Conservation (phyloP, 495 filamentous ascomycete species). For the Usnea hakonensis region DNA sequence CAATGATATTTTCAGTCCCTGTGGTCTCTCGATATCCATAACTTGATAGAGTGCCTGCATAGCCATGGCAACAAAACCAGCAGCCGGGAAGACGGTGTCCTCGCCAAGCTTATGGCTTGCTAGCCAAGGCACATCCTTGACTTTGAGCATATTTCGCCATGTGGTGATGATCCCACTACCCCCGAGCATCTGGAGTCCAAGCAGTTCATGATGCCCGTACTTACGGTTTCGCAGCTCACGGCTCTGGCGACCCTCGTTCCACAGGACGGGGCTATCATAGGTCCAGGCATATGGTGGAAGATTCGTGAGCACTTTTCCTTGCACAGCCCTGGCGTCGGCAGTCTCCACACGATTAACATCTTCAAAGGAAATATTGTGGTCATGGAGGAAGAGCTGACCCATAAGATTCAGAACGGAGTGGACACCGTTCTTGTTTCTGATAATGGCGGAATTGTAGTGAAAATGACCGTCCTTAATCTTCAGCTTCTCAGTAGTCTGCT, state of each 20-base stretch:
- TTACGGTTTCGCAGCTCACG: background rate
- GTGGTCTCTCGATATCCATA: background rate
- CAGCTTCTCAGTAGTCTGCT: background rate
- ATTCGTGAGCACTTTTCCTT: background rate
- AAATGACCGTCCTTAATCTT: background rate
- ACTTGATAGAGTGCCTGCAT: constrained; percentile 45
- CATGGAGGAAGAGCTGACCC: constrained; percentile 25
- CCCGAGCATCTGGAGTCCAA: background rate
- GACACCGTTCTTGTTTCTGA: constrained; percentile 25
- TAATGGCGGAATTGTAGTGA: constrained; percentile 26
- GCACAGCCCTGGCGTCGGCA: background rate
- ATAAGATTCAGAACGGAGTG: constrained; percentile 23
- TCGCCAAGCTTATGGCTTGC: background rate
- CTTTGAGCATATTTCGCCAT: background rate
- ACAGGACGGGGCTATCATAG: background rate
- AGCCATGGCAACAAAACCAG: constrained; percentile 53
- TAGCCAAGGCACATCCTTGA: background rate
- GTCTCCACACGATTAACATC: constrained; percentile 12
- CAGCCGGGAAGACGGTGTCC: constrained; percentile 39
- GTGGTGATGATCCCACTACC: background rate
- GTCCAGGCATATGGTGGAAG: background rate
- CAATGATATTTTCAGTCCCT: constrained; percentile 22
- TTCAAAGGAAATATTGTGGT: constrained; percentile 15
- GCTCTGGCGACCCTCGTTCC: background rate
- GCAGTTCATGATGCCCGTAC: background rate